phyloP scores from a whole-genome alignment of 371 early-diverging fungal genomes.

The Rhizopus microsporus region DNA sequence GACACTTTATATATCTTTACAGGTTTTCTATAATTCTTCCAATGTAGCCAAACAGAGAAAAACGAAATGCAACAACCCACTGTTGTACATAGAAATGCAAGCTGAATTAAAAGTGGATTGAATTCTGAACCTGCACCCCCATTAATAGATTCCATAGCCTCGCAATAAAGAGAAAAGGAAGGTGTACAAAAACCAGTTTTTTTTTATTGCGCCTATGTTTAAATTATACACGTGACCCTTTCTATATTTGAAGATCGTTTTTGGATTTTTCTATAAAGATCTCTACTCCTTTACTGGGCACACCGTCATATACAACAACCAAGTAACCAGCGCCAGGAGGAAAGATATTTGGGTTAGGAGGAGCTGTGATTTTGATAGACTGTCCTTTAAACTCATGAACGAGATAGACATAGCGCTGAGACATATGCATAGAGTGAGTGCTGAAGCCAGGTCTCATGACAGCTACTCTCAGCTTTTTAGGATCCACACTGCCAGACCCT shows the following conservation, averaged over 20 bases:
- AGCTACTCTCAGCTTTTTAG: conserved; percentile 43
- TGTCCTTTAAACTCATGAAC: conserved; percentile 21
- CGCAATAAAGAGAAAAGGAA: background rate
- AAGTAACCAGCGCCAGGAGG: conserved; percentile 64
- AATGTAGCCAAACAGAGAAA: conserved; percentile 78
- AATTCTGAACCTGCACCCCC: conserved; percentile 64
- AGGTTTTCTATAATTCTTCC: conserved; percentile 91
- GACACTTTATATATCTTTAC: conserved; percentile 45
- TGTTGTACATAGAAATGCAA: conserved; percentile 60
- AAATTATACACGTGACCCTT: background rate
- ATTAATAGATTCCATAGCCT: conserved; percentile 17
- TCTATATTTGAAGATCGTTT: conserved; percentile 4
- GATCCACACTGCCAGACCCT: conserved; percentile 20
- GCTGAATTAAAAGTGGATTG: conserved; percentile 50
- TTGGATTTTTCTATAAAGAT: conserved; percentile 32
- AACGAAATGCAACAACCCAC: conserved; percentile 70
- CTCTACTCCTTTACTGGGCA: conserved; percentile 48
- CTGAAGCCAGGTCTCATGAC: conserved; percentile 58
- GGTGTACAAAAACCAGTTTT: background rate
- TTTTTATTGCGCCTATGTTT: background rate
- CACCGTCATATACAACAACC: conserved; percentile 56
- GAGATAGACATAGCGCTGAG: conserved; percentile 57
- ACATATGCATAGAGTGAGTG: conserved; percentile 70
- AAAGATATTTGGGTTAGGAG: conserved; percentile 57
- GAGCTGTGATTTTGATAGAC: conserved; percentile 41